phyloP scores from a whole-genome alignment of 1,139 yeast species.

The Sugiyamaella xylanicola region DNA sequence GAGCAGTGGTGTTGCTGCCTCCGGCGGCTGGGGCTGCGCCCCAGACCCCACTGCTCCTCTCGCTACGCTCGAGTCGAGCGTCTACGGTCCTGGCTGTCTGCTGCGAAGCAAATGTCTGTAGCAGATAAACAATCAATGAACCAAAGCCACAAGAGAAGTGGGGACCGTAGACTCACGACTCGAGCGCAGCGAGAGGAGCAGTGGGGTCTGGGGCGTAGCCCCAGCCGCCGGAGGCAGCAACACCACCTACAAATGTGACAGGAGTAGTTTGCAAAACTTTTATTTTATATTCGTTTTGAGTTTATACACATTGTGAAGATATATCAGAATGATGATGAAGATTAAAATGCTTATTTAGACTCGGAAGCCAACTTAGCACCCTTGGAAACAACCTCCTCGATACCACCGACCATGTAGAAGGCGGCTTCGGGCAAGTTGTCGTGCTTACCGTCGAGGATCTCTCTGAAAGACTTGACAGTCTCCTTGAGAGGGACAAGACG shows the following conservation, averaged over 20 bases:
- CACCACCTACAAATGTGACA: not conserved
- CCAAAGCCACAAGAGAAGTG: no score
- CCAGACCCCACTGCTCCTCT: no score
- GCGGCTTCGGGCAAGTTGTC: constrained; percentile 99
- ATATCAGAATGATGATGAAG: constrained; percentile 11
- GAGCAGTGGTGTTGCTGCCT: no score
- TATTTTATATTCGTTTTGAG: constrained; percentile 14
- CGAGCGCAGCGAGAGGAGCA: not conserved
- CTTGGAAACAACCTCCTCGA: constrained; percentile 96
- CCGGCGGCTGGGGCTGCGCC: no score
- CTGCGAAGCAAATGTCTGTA: not conserved
- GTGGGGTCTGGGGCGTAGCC: not conserved
- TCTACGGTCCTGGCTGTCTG: no score
- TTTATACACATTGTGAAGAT: constrained; percentile 15
- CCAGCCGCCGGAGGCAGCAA: constrained; percentile 1
- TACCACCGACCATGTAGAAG: constrained; percentile 99
- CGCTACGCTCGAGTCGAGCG: no score
- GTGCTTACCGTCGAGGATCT: constrained; percentile 96
- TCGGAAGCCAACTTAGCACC: constrained; percentile 98
- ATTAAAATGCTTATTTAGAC: constrained; percentile 55
- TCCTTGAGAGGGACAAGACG: constrained; percentile 96
- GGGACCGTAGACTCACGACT: not conserved
- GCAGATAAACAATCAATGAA: not conserved
- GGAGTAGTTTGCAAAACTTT: constrained; percentile 11
- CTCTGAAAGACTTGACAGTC: constrained; percentile 92